Base-by-base conservation (phyloP, 768 basidiomycete species). In the Suillus variegatus region DNA sequence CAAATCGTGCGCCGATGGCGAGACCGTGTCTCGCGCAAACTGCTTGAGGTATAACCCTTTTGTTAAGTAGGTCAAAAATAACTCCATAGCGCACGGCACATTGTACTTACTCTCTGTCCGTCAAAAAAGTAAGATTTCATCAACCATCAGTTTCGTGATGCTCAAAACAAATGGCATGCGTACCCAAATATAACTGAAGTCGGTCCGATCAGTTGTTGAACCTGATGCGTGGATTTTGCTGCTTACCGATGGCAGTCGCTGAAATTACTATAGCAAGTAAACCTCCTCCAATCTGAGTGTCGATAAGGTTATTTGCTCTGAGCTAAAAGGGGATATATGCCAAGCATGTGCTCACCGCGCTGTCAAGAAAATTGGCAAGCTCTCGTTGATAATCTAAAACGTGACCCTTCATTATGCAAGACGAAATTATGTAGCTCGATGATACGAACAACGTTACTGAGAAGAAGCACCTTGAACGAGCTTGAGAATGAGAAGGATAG, bases 181-280 rank as follows among this genome's bases (percentile, higher is more conserved):
- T 76, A 92, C 92, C 93, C 93, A 73, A 94, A 94, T 51, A 94
- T 89, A 51, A 94, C 93, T 90, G 60, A n/a, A 49, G 25, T n/a
- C 32, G 32, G 20, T 36, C 54, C 28, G 38, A 14, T 49, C 46
- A 61, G 38, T 69, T 25, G 40, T 69, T 25, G 65, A 64, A 67
- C 36, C 51, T 20, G 62, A 3, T 43, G 41, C 32, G 22, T 22
- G 25, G 32, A 20, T 4, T 61, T 25, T 16, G 22, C 36, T 38
- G 77, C 86, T 63, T 70, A 88, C 87, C 74, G 6, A 71, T 70
- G 2, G 71, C 87, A 12, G 86, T 85, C 0, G 92, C 92, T 12
- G 92, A 91, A 36, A 93, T 90, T 1, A 82, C 85, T 6, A 94
- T 84, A 2, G 92, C 92, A 32, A 90, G 86, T 36, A 93, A 71